Base-by-base conservation (phyloP, 2,329 filamentous ascomycete genomes). In the Chaetomiaceae sp. region DNA sequence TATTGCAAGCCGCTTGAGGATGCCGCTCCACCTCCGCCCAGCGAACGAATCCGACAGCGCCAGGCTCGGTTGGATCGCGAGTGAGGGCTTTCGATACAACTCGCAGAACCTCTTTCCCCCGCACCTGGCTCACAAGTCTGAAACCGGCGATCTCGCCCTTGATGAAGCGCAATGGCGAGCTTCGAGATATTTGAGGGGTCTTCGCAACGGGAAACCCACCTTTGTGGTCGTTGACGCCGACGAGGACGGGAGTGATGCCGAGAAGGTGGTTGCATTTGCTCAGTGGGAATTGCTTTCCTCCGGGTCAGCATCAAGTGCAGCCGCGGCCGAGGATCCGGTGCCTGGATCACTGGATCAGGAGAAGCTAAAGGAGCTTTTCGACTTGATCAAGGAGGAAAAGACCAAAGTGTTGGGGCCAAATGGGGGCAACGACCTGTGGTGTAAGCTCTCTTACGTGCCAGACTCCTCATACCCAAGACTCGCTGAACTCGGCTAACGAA, bases 11-110 rank as follows among this genome's bases (percentile, higher is more conserved):
- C n/a, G n/a, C n/a, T n/a, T n/a, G n/a, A 27, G 12, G 17, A 67
- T 67, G 65, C 47, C 65, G 12, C 56, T 66, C 29, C 45, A 43
- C 6, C 38, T 67, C 42, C 61, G 65, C 17, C 57, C 46, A 19
- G 63, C 65, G 23, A 60, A 51, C 14, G 56, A 61, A 38, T 58
- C 57, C 38, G 66, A 68, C 33, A 47, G 57, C n/a, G 48, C 53
- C 9, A 53, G 53, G n/a, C 60, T 67, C 38, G 65, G 59, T n/a
- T 48, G 51, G 31, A 56, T 68, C 44, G 60, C 55, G 37, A 29
- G 19, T 9, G 58, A 56, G 19, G 63, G 64, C 9, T 68, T 67
- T 51, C 43, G 27, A 12, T 42, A 52, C 29, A 49, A 53, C 11
- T 59, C 58, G 1, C 17, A 36, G 4, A n/a, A 40, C 5, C 15